These are phyloP conservation scores for Didymella segeticola DNA, from an alignment of 2,329 filamentous ascomycete species.

Conservation along the genomic window DNA sequence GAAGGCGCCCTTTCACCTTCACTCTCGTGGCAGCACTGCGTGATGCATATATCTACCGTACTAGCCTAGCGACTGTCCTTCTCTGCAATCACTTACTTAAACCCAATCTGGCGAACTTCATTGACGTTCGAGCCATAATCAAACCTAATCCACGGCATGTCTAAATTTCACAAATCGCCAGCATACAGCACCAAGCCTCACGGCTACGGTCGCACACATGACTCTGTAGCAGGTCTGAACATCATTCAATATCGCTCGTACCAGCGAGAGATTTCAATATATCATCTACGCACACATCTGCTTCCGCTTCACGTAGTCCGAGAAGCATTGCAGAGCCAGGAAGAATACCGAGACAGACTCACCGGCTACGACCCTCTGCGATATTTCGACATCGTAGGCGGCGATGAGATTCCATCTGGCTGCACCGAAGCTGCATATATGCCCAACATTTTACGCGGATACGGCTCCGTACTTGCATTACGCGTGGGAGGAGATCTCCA, in stretches of 20 bases:
- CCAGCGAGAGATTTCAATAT: slow-evolving; percentile 24
- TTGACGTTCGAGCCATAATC: too few relatives aligned
- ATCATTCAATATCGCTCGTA: slow-evolving; percentile 26
- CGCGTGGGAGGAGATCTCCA: slow-evolving; percentile 10
- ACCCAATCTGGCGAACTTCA: background rate
- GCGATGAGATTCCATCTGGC: slow-evolving; percentile 24
- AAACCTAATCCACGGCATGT: background rate
- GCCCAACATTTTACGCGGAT: slow-evolving; percentile 18
- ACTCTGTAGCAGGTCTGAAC: background rate
- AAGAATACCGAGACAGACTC: slow-evolving; percentile 21
- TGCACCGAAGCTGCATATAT: slow-evolving; percentile 31
- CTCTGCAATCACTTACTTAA: background rate
- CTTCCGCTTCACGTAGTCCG: slow-evolving; percentile 14
- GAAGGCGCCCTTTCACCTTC: slow-evolving; percentile 5
- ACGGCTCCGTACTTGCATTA: slow-evolving; percentile 33
- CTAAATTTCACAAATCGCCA: background rate
- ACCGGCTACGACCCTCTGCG: slow-evolving; percentile 20
- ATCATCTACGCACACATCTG: slow-evolving; percentile 22
- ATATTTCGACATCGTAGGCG: slow-evolving; percentile 3
- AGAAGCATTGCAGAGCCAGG: background rate
- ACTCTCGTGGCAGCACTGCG: background rate
- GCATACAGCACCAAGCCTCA: background rate
- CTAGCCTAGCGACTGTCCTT: background rate
- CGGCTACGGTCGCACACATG: background rate
- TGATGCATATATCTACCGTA: background rate